Percentiles rank a stretch among this genome's conserved stretches.
phyloP scores from a whole-genome alignment of 768 basidiomycete species.

The Trametes villosa region DNA sequence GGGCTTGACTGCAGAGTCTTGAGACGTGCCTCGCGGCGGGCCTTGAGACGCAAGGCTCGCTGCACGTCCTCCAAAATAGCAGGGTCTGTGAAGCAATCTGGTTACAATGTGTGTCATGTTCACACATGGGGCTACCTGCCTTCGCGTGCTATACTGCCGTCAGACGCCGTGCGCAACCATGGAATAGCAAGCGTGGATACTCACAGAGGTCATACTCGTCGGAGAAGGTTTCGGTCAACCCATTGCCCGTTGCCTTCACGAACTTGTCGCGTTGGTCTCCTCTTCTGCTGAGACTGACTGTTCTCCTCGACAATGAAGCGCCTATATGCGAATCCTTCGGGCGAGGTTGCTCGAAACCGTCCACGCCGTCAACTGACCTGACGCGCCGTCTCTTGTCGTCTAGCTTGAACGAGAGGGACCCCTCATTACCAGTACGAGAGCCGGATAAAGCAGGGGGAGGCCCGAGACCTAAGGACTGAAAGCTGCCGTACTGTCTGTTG shows the following conservation, averaged over 20 bases:
- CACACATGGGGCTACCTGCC: conserved; percentile 49
- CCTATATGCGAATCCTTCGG: neutral
- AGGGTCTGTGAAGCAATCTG: conserved; percentile 55
- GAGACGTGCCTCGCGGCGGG: conserved; percentile 71
- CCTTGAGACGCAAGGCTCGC: conserved; percentile 72
- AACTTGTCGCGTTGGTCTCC: conserved; percentile 16
- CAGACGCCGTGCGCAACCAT: conserved; percentile 7
- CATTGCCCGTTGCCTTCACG: conserved; percentile 6
- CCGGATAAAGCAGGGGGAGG: conserved; percentile 29
- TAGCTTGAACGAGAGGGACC: conserved; percentile 8
- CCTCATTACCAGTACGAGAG: conserved; percentile 10
- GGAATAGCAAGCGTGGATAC: conserved; percentile 33
- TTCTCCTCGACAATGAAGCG: conserved; percentile 5
- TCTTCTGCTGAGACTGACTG: conserved; percentile 10
- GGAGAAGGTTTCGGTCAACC: conserved; percentile 49
- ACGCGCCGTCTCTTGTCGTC: conserved; percentile 36
- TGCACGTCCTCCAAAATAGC: conserved; percentile 81
- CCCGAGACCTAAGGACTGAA: conserved; percentile 32
- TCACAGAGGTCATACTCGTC: conserved; percentile 81
- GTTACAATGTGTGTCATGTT: too few species aligned
- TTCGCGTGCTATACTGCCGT: conserved; percentile 62
- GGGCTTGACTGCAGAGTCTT: conserved; percentile 33
- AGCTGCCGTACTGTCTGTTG: conserved; percentile 15
- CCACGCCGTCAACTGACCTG: conserved; percentile 32
- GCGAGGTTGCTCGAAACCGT: conserved; percentile 8